Base-by-base conservation (phyloP, 768 basidiomycete species). In the Naematelia aurantialba region DNA sequence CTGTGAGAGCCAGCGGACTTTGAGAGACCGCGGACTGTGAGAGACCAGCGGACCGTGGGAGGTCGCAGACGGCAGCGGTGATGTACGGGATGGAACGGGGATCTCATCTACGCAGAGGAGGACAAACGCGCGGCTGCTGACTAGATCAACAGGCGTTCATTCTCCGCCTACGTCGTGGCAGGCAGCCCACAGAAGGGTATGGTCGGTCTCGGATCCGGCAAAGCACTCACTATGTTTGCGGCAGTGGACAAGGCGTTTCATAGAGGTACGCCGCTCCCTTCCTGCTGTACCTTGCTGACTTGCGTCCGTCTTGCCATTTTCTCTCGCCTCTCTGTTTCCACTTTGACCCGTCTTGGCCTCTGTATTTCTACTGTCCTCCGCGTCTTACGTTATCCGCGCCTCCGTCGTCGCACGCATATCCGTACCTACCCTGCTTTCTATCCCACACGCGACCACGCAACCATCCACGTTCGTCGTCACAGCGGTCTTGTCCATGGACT, bases 401-500 rank as follows among this genome's bases (percentile, higher is more conserved):
- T 17, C 26, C 42, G 31, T 47, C 13, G 52, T 11, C 26, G 30
- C 26, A 26, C 11, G 25, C 12, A 30, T 46, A 4, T 46, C n/a
- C 24, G 22, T 26, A 52, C 27, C 46, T n/a, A 8, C 27, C 27
- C 22, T 11, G 21, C 24, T 11, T 22, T 22, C 27, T 27, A 50
- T 45, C 24, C 8, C 39, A 8, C 39, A 27, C 24, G 19, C 47
- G 14, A 24, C 45, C 47, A 10, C 14, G 13, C 76, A 47, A 85
- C 86, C 73, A 46, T 21, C 17, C 21, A 34, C 30, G 4, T 82
- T 87, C n/a, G 78, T 83, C 62, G 77, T 81, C 31, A 78, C 84
- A 80, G 96, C 91, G 1, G 81, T 94, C 26, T 82, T 87, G 62
- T 88, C 86, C 70, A 87, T 97, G 87, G 96, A 97, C 77, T 87